These are phyloP conservation scores for Backusella westeae DNA, from an alignment of 192 early-diverging fungal genomes.

Conservation along the genomic window DNA sequence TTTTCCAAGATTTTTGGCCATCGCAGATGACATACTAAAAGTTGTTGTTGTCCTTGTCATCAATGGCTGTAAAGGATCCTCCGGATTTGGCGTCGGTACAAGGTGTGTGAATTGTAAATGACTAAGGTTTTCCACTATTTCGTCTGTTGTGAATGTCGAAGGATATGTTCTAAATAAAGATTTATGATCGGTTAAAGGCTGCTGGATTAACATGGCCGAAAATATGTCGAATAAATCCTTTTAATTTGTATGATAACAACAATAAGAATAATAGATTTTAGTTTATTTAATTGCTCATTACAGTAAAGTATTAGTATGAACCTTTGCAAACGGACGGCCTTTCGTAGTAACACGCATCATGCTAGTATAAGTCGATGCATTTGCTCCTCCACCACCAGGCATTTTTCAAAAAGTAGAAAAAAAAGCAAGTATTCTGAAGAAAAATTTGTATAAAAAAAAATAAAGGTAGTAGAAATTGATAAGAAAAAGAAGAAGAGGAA, in stretches of 20 bases:
- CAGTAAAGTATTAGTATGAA: slow-evolving; percentile 13
- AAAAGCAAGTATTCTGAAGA: not conserved
- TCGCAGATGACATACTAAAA: slow-evolving; percentile 52
- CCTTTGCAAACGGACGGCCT: slow-evolving; percentile 57
- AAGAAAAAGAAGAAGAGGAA: not conserved
- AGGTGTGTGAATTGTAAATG: slow-evolving; percentile 49
- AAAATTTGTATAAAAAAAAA: not conserved
- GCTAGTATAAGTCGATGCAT: slow-evolving; percentile 28
- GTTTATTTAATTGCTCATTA: not conserved
- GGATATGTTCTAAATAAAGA: slow-evolving; percentile 48
- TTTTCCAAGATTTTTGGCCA: slow-evolving; percentile 48
- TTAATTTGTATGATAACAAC: not conserved
- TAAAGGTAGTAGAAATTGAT: not conserved
- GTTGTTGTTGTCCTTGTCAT: slow-evolving; percentile 54
- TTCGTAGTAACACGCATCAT: slow-evolving; percentile 52
- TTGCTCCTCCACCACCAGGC: not conserved
- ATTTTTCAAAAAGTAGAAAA: not conserved
- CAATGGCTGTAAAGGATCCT: slow-evolving; percentile 41
- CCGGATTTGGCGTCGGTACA: slow-evolving; percentile 43
- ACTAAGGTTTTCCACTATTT: slow-evolving; percentile 44
- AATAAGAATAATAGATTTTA: not conserved
- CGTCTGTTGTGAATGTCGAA: slow-evolving; percentile 54
- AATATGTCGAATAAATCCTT: slow-evolving; percentile 57
- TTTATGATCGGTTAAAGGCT: slow-evolving; percentile 48
- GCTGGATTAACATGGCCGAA: slow-evolving; percentile 48